Conservation (phyloP, 2,329 filamentous ascomycete genomes). For the Phyllosticta paracitricarpa region DNA sequence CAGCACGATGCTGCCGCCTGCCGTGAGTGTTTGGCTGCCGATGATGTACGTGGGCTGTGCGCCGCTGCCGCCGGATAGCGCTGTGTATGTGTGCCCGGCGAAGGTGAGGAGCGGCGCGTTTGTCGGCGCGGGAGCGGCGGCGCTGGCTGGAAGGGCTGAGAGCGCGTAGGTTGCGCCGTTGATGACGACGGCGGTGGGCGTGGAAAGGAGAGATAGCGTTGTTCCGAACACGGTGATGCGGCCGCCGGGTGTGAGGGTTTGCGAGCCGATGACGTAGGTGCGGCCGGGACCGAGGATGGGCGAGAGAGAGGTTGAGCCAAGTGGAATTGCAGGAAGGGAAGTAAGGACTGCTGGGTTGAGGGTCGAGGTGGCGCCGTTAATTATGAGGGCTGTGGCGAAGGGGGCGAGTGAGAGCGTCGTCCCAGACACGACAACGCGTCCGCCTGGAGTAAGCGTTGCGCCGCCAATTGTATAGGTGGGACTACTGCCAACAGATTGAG, state of each 20-base stretch:
- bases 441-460: slow-evolving; percentile 17
- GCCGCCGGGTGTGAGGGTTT: slow-evolving; percentile 29
- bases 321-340: slow-evolving; percentile 20
- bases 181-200: slow-evolving; percentile 22
- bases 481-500: not conserved
- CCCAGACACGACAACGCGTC: slow-evolving; percentile 14
- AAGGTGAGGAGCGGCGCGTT: slow-evolving; percentile 23
- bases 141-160: slow-evolving; percentile 12
- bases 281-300: slow-evolving; percentile 1
- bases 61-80: slow-evolving; percentile 20
- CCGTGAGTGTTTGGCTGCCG: slow-evolving; percentile 26
- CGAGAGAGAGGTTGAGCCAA: slow-evolving; percentile 21
- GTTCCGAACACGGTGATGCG: slow-evolving; percentile 24
- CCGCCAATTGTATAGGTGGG: slow-evolving; percentile 8
- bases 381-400: slow-evolving; percentile 18
- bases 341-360: slow-evolving; percentile 12
- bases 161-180: slow-evolving; percentile 20
- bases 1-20: slow-evolving; percentile 25
- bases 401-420: slow-evolving; percentile 17
- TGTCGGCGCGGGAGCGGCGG: slow-evolving; percentile 19
- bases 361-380: slow-evolving; percentile 21
- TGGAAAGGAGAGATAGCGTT: slow-evolving; percentile 23
- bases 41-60: slow-evolving; percentile 21
- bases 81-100: slow-evolving; percentile 18
- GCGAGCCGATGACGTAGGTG: slow-evolving; percentile 28